Evolutionary conservation across 176 grass and related monocot species (phyloP).

Genomic region (Juncus effusus): DNA sequence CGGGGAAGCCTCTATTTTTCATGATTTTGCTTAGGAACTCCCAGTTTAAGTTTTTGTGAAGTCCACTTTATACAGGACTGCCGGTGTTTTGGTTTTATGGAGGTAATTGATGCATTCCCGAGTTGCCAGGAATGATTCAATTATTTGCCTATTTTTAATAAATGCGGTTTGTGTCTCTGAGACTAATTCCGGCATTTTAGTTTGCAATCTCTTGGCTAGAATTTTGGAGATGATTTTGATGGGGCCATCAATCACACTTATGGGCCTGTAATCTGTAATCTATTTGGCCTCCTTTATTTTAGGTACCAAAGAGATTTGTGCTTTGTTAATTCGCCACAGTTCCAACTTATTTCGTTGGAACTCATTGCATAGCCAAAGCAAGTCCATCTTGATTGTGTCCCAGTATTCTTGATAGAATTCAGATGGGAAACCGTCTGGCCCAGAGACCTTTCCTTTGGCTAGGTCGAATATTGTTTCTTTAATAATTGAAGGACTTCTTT

Average conservation of each 20-base stretch:
- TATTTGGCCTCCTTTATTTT: not conserved
- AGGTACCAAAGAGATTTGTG: not conserved
- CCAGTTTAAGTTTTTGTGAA: not conserved
- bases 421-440: not conserved
- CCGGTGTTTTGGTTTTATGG: not conserved
- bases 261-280: not conserved
- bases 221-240: slow-evolving; percentile 1
- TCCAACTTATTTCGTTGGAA: not conserved
- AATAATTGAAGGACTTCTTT: too few relatives aligned
- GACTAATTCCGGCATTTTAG: not conserved
- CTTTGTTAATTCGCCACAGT: not conserved
- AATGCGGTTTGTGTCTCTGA: not conserved
- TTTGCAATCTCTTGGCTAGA: not conserved
- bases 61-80: not conserved
- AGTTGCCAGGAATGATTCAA: not conserved
- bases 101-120: too few relatives aligned
- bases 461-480: too few relatives aligned
- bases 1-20: not conserved
- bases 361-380: not conserved
- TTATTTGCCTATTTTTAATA: not conserved
- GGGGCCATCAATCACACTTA: not conserved
- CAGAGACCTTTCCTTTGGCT: not conserved
- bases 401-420: too few relatives aligned
- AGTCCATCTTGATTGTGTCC: not conserved
- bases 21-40: not conserved